Percentiles rank a stretch among this genome's conserved stretches.
Evolutionary conservation across 139 green algal species (phyloP).

Genomic region (Chloropicon primus): DNA sequence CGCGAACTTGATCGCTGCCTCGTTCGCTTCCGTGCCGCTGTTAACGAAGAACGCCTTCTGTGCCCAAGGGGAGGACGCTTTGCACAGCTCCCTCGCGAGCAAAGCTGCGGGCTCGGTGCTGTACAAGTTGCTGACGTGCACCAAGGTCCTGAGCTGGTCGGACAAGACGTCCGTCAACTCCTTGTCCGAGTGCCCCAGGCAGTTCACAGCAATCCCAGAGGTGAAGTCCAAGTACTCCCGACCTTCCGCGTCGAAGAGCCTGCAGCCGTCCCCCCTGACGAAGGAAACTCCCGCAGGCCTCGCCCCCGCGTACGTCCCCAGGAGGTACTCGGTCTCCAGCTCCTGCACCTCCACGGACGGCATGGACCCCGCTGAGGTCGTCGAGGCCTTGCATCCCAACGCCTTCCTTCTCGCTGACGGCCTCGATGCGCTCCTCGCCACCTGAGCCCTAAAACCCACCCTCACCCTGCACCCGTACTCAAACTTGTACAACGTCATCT

Average conservation of each 20-base stretch:
- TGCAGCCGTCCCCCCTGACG: constrained; percentile 50
- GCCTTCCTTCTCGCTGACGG: too few species aligned
- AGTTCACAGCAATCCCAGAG: constrained; percentile 88
- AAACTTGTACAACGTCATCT: too few species aligned
- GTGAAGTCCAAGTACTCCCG: constrained; percentile 89
- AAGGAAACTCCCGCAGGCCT: constrained; percentile 32
- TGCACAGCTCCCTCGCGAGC: constrained; percentile 81
- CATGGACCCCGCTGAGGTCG: too few species aligned
- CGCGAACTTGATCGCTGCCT: constrained; percentile 97
- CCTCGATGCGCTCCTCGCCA: too few species aligned
- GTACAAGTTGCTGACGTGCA: constrained; percentile 92
- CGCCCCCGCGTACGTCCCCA: constrained; percentile 32
- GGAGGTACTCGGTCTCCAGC: constrained; percentile 7
- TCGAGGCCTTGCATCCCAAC: too few species aligned
- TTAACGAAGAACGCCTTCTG: constrained; percentile 97
- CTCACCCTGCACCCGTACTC: too few species aligned
- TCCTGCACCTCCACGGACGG: neutral
- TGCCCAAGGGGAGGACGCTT: constrained; percentile 55
- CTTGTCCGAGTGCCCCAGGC: constrained; percentile 74
- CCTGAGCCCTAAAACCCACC: too few species aligned
- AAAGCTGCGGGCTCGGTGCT: constrained; percentile 77
- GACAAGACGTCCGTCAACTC: constrained; percentile 67
- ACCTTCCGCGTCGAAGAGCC: constrained; percentile 67
- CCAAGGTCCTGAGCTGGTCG: constrained; percentile 58
- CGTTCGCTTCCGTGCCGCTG: constrained; percentile 93